A percentile compares a stretch with the other conserved stretches of the same genome.
phyloP scores from a whole-genome alignment of 208 protist genomes.

The Acanthamoeba rhysodes region DNA sequence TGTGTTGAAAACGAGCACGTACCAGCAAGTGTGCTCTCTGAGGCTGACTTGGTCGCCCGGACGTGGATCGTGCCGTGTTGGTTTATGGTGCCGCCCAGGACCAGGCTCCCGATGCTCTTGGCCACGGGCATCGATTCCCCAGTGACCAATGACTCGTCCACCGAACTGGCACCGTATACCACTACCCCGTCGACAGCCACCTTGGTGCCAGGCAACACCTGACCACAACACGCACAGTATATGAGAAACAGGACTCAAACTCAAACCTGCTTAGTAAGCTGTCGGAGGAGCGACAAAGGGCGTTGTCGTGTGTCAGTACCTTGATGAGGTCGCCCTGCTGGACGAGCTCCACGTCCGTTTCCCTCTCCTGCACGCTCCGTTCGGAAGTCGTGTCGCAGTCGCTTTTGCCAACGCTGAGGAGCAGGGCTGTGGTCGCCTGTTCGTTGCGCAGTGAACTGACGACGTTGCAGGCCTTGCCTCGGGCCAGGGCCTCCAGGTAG shows the following conservation, averaged over 20 bases:
- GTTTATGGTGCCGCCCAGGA: conserved; percentile 88
- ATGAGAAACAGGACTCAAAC: not conserved
- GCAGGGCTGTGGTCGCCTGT: conserved; percentile 86
- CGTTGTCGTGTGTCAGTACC: conserved; percentile 70
- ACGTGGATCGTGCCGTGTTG: conserved; percentile 69
- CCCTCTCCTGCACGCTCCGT: conserved; percentile 79
- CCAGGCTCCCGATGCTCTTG: conserved; percentile 27
- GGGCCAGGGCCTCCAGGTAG: conserved; percentile 96
- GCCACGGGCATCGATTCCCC: conserved; percentile 92
- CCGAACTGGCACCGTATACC: conserved; percentile 89
- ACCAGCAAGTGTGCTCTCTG: conserved; percentile 37
- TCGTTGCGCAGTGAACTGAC: conserved; percentile 94
- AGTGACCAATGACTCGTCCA: conserved; percentile 97
- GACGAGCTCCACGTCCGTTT: conserved; percentile 86
- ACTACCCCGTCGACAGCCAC: conserved; percentile 96
- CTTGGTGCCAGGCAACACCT: conserved; percentile 93
- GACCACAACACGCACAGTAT: not conserved
- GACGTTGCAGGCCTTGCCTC: conserved; percentile 94
- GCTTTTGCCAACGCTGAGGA: conserved; percentile 67
- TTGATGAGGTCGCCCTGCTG: conserved; percentile 90
- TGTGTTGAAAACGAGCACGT: conserved; percentile 83
- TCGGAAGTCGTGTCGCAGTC: not conserved
- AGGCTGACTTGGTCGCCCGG: not conserved
- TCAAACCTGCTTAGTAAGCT: not conserved
- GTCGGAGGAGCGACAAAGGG: not conserved